phyloP scores from a whole-genome alignment of 1,284 basidiomycete genomes.

The Cryptococcus sp. region DNA sequence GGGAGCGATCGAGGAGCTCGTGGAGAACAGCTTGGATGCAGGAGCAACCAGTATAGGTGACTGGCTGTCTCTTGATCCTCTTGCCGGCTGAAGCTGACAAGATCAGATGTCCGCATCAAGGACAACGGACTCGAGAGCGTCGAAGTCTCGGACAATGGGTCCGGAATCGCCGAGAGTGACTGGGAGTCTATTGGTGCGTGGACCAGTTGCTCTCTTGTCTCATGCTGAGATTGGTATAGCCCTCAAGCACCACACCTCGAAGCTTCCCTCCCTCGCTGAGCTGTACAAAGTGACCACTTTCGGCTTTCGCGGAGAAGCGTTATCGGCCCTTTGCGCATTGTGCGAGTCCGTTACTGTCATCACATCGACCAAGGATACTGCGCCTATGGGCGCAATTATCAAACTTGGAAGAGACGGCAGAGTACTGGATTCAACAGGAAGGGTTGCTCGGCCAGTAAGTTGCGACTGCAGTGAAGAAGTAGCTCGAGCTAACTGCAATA shows the following conservation, averaged over 20 bases:
- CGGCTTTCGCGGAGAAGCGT: constrained; percentile 94
- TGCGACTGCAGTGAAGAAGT: not conserved
- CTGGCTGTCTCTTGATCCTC: constrained; percentile 30
- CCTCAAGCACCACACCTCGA: constrained; percentile 92
- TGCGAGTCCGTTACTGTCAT: constrained; percentile 68
- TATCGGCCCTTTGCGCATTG: constrained; percentile 88
- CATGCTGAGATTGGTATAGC: constrained; percentile 54
- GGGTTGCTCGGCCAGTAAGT: constrained; percentile 72
- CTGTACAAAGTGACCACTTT: constrained; percentile 78
- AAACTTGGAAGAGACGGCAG: constrained; percentile 68
- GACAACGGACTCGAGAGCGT: constrained; percentile 82
- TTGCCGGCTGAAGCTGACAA: not conserved
- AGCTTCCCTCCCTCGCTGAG: constrained; percentile 75
- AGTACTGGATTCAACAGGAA: constrained; percentile 58
- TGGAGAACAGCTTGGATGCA: constrained; percentile 95
- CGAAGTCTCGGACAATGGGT: constrained; percentile 92
- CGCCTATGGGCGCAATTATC: constrained; percentile 76
- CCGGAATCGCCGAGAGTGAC: constrained; percentile 75
- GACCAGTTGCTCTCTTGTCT: not conserved
- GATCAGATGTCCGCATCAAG: constrained; percentile 82
- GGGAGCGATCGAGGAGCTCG: constrained; percentile 90
- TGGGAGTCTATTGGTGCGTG: constrained; percentile 73
- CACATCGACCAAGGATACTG: constrained; percentile 69
- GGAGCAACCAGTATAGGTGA: constrained; percentile 81
- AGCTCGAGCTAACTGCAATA: constrained; percentile 46